phyloP scores from a whole-genome alignment of 331 rosid genomes.

The Quercus phellos region DNA sequence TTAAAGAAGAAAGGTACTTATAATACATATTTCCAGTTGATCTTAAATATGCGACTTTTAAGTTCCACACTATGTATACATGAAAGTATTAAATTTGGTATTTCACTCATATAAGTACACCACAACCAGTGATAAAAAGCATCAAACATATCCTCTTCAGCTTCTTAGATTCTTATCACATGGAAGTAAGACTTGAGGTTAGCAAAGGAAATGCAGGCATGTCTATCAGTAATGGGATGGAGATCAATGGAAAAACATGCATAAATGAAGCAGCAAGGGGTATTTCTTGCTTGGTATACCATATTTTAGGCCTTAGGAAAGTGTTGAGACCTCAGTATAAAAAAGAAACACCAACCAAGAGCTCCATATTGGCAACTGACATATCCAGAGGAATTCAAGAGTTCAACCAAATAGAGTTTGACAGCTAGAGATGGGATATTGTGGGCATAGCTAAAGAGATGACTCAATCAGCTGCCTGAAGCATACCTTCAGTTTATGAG shows the following conservation, averaged over 20 bases:
- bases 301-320: neutral
- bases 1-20: too few species aligned
- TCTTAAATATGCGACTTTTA: too few species aligned
- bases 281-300: neutral
- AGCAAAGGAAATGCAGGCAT: neutral
- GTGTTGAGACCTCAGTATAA: neutral
- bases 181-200: neutral
- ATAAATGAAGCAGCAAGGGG: neutral
- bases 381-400: neutral
- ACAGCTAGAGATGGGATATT: neutral
- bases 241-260: neutral
- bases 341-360: neutral
- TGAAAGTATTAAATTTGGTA: neutral
- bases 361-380: constrained; percentile 1
- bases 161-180: neutral
- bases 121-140: neutral
- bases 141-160: neutral
- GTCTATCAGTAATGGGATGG: neutral
- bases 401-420: neutral
- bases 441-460: neutral
- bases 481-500: neutral
- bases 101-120: neutral
- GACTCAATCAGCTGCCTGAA: neutral
- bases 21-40: too few species aligned
- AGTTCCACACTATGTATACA: neutral